These are phyloP conservation scores for Pseudonitzschia pungens DNA, from an alignment of 108 stramenopile species.

Conservation along the genomic window DNA sequence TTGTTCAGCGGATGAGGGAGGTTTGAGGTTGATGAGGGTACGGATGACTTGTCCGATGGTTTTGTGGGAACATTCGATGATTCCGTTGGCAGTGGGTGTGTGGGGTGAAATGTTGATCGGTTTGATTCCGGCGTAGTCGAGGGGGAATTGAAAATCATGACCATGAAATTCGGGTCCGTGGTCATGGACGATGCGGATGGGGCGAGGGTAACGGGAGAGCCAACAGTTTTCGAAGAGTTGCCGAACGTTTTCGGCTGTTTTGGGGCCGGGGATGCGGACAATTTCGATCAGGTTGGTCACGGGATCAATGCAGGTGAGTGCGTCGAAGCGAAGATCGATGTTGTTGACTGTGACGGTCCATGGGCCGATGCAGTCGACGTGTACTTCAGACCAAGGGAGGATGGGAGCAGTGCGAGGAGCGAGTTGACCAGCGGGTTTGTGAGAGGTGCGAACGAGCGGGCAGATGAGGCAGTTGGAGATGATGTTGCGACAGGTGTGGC, in stretches of 20 bases:
- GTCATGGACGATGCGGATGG: constrained; percentile 25
- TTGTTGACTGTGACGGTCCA: constrained; percentile 33
- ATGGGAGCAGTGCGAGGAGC: not conserved
- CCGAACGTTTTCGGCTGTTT: constrained; percentile 14
- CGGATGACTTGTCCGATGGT: constrained; percentile 34
- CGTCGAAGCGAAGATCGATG: constrained; percentile 18
- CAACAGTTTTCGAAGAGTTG: constrained; percentile 20
- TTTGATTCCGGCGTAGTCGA: constrained; percentile 13
- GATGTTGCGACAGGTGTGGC: not conserved
- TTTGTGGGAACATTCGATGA: constrained; percentile 40
- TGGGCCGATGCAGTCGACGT: constrained; percentile 39
- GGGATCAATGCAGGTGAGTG: constrained; percentile 40
- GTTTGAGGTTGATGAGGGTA: not conserved
- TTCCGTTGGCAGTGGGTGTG: constrained; percentile 44
- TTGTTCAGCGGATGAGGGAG: not conserved
- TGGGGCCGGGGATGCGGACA: constrained; percentile 20
- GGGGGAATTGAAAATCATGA: constrained; percentile 25
- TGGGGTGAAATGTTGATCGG: constrained; percentile 19
- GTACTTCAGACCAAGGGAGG: constrained; percentile 28
- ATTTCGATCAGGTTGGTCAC: constrained; percentile 31
- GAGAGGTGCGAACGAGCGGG: not conserved
- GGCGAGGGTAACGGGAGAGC: constrained; percentile 38
- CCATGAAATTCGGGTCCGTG: constrained; percentile 38
- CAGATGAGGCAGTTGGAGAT: not conserved
- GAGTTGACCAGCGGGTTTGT: not conserved